Conservation (phyloP, 768 basidiomycete species). For the Mycena alexandri region DNA sequence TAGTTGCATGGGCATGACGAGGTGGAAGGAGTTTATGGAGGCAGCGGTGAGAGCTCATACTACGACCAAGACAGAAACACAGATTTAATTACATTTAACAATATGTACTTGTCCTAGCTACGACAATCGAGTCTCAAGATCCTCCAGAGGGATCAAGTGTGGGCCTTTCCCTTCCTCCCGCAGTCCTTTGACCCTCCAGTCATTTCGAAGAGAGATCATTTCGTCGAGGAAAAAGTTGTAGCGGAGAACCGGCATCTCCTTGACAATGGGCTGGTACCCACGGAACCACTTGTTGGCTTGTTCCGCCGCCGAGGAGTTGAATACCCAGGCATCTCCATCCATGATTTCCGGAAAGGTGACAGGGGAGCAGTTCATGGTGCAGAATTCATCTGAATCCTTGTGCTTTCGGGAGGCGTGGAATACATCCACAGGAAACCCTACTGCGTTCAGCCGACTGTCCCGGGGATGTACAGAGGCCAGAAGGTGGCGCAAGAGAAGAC, state of each 20-base stretch:
- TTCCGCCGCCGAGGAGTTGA: constrained; percentile 21
- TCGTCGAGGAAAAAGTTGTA: constrained; percentile 27
- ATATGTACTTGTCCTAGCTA: too few species aligned
- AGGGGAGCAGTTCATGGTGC: constrained; percentile 10
- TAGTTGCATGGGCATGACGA: not conserved
- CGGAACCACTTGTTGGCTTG: constrained; percentile 20
- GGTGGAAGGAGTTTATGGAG: constrained; percentile 4
- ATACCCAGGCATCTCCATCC: constrained; percentile 11
- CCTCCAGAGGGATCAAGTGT: constrained; percentile 20
- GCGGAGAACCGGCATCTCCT: constrained; percentile 19
- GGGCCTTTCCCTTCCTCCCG: not conserved
- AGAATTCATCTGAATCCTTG: constrained; percentile 21
- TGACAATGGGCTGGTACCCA: constrained; percentile 8
- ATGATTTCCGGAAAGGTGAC: constrained; percentile 5
- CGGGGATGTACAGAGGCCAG: not conserved
- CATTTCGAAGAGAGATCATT: constrained; percentile 18
- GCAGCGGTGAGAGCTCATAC: not conserved
- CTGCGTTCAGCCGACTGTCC: not conserved
- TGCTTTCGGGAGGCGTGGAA: constrained; percentile 17
- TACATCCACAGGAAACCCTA: constrained; percentile 4
- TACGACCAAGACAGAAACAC: too few species aligned
- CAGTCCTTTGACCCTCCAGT: constrained; percentile 4
- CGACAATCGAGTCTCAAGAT: constrained; percentile 1
- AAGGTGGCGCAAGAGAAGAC: constrained; percentile 5
- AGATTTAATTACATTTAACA: too few species aligned